Evolutionary conservation across 352 stramenopile genomes (phyloP).

Genomic region (Phytophthora quininea): DNA sequence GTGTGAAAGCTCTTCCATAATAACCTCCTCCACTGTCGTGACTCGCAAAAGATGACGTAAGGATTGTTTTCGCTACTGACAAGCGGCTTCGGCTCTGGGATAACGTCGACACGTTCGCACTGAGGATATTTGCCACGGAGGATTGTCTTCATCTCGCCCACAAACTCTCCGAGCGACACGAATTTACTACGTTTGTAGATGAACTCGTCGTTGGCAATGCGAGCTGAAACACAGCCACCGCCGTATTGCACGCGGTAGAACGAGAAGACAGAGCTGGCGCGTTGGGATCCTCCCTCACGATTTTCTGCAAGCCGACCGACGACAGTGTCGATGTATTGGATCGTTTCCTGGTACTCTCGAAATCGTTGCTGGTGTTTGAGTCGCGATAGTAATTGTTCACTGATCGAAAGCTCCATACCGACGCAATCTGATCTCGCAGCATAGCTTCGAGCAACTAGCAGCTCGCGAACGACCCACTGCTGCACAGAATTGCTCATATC

Average conservation of each 20-base stretch:
- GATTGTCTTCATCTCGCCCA: constrained; percentile 64
- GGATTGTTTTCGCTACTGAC: constrained; percentile 43
- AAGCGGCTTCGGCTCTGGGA: constrained; percentile 59
- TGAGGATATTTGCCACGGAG: constrained; percentile 55
- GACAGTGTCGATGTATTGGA: constrained; percentile 45
- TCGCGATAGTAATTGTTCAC: constrained; percentile 49
- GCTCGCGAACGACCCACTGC: constrained; percentile 48
- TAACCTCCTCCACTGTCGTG: constrained; percentile 40
- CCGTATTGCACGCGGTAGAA: constrained; percentile 68
- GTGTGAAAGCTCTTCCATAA: constrained; percentile 12
- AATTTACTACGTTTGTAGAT: constrained; percentile 82
- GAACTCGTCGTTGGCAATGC: constrained; percentile 53
- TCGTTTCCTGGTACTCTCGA: constrained; percentile 56
- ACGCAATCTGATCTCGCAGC: constrained; percentile 55
- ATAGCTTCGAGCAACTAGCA: constrained; percentile 43
- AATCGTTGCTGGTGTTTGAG: constrained; percentile 44
- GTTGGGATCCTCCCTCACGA: constrained; percentile 23
- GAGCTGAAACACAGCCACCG: constrained; percentile 56
- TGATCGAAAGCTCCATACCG: constrained; percentile 58
- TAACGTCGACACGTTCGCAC: constrained; percentile 64
- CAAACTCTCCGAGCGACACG: constrained; percentile 68
- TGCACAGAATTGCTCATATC: constrained; percentile 17
- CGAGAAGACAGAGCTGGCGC: constrained; percentile 27
- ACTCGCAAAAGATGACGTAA: constrained; percentile 72
- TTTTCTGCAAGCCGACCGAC: constrained; percentile 34